Percentiles rank a stretch among this genome's conserved stretches.
phyloP scores from a whole-genome alignment of 257 asterid genomes.

The Ophiorrhiza pumila region DNA sequence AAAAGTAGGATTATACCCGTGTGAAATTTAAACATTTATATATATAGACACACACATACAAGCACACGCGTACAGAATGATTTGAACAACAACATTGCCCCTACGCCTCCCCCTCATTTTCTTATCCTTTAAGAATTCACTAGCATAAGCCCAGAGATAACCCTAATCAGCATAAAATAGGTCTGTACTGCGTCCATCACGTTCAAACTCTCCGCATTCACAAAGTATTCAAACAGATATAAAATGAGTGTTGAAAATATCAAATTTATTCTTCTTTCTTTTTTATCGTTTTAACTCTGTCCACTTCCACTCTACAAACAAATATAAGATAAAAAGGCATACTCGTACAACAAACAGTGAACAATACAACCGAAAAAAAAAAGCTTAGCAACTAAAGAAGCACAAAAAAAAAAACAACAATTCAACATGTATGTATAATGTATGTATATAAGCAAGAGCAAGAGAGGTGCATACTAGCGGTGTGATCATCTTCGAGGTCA shows the following conservation, averaged over 20 bases:
- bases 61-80: not conserved
- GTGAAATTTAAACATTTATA: not conserved
- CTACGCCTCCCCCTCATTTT: not conserved
- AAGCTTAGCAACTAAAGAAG: not conserved
- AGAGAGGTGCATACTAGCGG: conserved; percentile 48
- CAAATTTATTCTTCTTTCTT: not conserved
- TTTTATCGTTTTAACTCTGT: not conserved
- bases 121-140: not conserved
- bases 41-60: not conserved
- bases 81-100: not conserved
- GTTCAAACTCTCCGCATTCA: not conserved
- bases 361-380: not conserved
- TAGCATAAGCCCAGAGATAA: not conserved
- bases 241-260: no score
- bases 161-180: not conserved
- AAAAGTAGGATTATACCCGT: not conserved
- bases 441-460: not conserved
- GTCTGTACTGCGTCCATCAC: not conserved
- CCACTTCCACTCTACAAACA: not conserved
- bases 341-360: not conserved
- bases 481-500: conserved; percentile 85
- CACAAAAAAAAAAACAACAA: not conserved
- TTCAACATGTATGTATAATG: not conserved
- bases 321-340: no score
- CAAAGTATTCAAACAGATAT: no score